Evolutionary conservation across 768 basidiomycete genomes (phyloP), one percentile per base, ranked within the genome.

Genomic region (Mycena rebaudengoi): DNA sequence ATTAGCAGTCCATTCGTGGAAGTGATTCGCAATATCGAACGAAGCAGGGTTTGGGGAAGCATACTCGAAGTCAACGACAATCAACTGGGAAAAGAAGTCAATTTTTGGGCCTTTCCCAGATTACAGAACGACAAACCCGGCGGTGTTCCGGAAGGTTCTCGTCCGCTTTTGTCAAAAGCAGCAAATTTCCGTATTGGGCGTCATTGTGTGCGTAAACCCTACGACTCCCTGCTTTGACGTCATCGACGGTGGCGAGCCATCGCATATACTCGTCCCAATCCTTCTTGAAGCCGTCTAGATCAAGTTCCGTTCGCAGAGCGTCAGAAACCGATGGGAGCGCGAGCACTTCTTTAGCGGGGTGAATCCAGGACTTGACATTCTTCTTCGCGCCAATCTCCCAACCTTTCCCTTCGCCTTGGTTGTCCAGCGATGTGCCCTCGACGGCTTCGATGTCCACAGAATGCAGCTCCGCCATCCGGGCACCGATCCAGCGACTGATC

Each of bases 31-130:
- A 69, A 99, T 96, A 74, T 99, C 98, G 77, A 90, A 98, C 4
- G 94, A 93, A 4, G 95, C 88, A 25, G 96, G 91, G 72, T 98
- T 99, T 5, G 93, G 91, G 0, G 90, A 85, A 14, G 97, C 95
- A 73, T 99, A 99, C 79, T 99, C 98, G 74, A 98, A 99, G 78
- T 99, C 98, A 66, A 98, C 95, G 33, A 97, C 93, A 73, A 97
- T 92, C 65, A 97, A 89, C 92, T 96, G 65, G 39, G 21, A 41
- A n/a, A 49, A 50, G 40, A 39, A 46, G 61, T 46, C 51, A 58
- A 53, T 16, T 59, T 39, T 59, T 58, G 25, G 48, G 58, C 49
- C 41, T 62, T 28, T 52, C 49, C 30, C 16, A 20, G 20, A 46
- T 39, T 26, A 43, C 20, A 51, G 51, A 32, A 57, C 55, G 41